Base-by-base conservation (phyloP, 2,329 filamentous ascomycete genomes). In the Fusarium anthophilum region DNA sequence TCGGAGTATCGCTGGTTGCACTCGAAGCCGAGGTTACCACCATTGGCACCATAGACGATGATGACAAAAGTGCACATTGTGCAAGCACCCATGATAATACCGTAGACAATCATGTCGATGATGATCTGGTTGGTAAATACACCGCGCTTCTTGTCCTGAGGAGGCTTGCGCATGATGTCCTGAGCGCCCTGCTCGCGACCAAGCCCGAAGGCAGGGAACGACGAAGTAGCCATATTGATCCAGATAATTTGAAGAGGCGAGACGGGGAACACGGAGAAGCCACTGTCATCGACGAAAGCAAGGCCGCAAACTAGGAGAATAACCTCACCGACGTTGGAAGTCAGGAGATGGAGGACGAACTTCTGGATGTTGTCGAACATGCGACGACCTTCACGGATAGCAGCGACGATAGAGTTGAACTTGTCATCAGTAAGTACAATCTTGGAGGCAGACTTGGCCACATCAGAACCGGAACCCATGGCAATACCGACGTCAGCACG, bases 221-320 rank as follows among this genome's bases (percentile, higher is more conserved):
- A 93, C 45, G 93, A 96, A 0, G 95, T 98, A 63, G 96, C 89
- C 93, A 97, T 96, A 82, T 97, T 97, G 81, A 98, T 94, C 94
- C 94, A 98, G 67, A 98, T 89, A 72, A 97, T 96, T 77, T 97
- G 92, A 17, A 97, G 90, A 1, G 95, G 94, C 0, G 93, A 91
- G 50, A 97, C 89, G 9, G 94, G 95, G 81, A 97, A 97, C 15
- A 97, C 94, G 1, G 94, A 96, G 69, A 93, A 88, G 14, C 89
- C 88, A 15, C 86, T 84, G 6, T 82, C 75, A 79, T 97, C 95
- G 78, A 94, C 93, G 84, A 97, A 97, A 0, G 87, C 92, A 8
- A 97, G 89, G 60, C 95, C 95, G 44, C 94, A 91, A 32, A 97
- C 90, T 22, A 97, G 86, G 2, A 94, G 91, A 70, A 93, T 91